Conservation (phyloP, 805 yeast species). For the Torulaspora indica region DNA sequence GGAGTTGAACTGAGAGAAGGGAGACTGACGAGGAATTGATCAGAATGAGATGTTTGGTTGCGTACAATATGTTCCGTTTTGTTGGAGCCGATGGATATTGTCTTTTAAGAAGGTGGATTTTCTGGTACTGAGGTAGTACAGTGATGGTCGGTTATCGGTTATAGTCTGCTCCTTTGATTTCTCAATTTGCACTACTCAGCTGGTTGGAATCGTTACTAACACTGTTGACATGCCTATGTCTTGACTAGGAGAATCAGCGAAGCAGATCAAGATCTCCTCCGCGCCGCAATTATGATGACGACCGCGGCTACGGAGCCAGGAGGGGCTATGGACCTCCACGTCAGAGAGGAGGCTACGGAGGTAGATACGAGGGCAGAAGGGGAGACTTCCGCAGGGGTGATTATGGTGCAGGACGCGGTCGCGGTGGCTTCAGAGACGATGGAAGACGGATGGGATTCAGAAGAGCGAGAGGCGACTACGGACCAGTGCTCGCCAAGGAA, state of each 20-base stretch:
- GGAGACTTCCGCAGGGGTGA: conserved; percentile 34
- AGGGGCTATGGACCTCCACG: conserved; percentile 21
- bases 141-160: too few species aligned
- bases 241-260: conserved; percentile 10
- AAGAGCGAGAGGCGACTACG: conserved; percentile 20
- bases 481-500: conserved; percentile 18
- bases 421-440: conserved; percentile 19
- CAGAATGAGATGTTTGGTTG: too few species aligned
- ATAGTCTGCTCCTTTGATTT: conserved; percentile 1
- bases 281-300: conserved; percentile 12
- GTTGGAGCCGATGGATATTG: too few species aligned
- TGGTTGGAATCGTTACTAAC: conserved; percentile 8
- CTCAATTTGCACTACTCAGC: conserved; percentile 1
- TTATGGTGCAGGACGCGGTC: conserved; percentile 21
- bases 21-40: too few species aligned
- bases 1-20: neutral
- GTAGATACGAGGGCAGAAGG: conserved; percentile 35
- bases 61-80: too few species aligned
- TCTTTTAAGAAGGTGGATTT: too few species aligned
- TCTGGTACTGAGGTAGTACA: too few species aligned
- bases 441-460: conserved; percentile 27
- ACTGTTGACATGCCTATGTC: conserved; percentile 3
- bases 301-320: conserved; percentile 20
- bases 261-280: conserved; percentile 26
- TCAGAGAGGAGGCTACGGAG: conserved; percentile 41